Conservation (phyloP, 2,329 filamentous ascomycete species). For the Aspergillus amoenus region DNA sequence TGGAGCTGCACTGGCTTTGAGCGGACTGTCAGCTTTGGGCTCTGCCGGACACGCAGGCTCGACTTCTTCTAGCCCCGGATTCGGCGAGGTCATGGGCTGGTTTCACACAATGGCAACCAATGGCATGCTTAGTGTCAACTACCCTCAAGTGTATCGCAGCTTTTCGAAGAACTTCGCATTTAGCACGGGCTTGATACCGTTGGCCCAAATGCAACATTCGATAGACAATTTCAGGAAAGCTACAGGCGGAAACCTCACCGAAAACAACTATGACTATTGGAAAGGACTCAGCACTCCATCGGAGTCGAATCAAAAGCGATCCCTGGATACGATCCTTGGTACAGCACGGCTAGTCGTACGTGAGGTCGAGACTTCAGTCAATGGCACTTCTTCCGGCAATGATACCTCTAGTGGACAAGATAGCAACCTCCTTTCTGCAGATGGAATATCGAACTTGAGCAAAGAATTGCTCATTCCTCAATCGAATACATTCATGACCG, state of each 20-base stretch:
- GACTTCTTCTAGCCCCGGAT: conserved; percentile 74
- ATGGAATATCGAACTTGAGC: conserved; percentile 78
- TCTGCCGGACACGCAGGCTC: conserved; percentile 61
- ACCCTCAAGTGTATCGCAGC: conserved; percentile 82
- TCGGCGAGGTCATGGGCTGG: conserved; percentile 80
- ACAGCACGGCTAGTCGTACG: conserved; percentile 54
- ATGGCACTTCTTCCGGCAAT: conserved; percentile 33
- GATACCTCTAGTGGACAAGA: conserved; percentile 23
- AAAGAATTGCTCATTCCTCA: conserved; percentile 81
- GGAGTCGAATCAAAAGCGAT: conserved; percentile 55
- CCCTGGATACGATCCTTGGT: conserved; percentile 46
- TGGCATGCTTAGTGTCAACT: conserved; percentile 90
- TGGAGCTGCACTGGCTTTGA: conserved; percentile 74
- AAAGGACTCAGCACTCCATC: conserved; percentile 53
- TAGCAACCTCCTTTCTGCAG: conserved; percentile 53
- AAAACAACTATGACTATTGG: conserved; percentile 68
- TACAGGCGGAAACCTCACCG: conserved; percentile 84
- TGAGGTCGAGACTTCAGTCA: conserved; percentile 44
- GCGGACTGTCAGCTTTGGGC: conserved; percentile 68
- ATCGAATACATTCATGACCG: conserved; percentile 94
- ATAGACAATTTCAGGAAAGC: conserved; percentile 79
- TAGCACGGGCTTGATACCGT: conserved; percentile 79
- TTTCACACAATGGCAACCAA: conserved; percentile 95
- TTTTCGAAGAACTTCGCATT: conserved; percentile 94
- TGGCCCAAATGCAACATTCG: conserved; percentile 72